Percentiles rank a stretch among this genome's conserved stretches.
Conservation (phyloP, 192 early-diverging fungal species). For the Rhizoclosmatium globosum region DNA sequence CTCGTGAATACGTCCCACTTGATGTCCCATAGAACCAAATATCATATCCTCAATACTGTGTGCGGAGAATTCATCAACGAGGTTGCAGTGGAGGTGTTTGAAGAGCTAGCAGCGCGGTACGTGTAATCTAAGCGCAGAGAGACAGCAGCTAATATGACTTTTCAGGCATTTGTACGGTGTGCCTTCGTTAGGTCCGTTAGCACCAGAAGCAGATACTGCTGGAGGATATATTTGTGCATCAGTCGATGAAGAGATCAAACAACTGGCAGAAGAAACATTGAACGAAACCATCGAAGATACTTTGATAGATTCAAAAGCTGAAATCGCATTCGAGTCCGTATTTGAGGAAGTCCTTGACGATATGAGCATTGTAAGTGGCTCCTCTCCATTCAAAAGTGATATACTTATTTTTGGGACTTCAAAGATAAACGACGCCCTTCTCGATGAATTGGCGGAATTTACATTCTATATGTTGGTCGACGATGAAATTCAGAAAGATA, state of each 20-base stretch:
- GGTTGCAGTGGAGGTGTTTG: neutral
- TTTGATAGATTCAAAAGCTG: neutral
- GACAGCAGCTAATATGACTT: neutral
- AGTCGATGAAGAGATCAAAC: constrained; percentile 11
- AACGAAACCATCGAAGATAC: constrained; percentile 14
- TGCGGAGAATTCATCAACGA: constrained; percentile 14
- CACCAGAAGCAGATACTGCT: constrained; percentile 3
- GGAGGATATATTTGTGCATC: constrained; percentile 18
- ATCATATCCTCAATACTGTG: constrained; percentile 19
- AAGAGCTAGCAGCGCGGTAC: constrained; percentile 3
- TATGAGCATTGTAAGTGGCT: constrained; percentile 8
- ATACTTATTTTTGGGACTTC: neutral
- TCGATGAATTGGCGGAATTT: constrained; percentile 16
- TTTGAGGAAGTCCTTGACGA: constrained; percentile 11
- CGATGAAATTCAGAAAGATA: constrained; percentile 20
- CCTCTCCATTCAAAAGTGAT: neutral
- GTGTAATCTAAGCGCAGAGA: neutral
- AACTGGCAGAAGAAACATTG: constrained; percentile 10
- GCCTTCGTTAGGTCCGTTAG: neutral
- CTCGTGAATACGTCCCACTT: neutral
- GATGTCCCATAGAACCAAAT: constrained; percentile 20
- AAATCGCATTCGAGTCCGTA: constrained; percentile 16
- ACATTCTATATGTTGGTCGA: constrained; percentile 17
- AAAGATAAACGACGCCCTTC: constrained; percentile 15
- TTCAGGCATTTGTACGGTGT: constrained; percentile 12